Conservation (phyloP, 352 stramenopile genomes). For the Globisporangium apiculatum region DNA sequence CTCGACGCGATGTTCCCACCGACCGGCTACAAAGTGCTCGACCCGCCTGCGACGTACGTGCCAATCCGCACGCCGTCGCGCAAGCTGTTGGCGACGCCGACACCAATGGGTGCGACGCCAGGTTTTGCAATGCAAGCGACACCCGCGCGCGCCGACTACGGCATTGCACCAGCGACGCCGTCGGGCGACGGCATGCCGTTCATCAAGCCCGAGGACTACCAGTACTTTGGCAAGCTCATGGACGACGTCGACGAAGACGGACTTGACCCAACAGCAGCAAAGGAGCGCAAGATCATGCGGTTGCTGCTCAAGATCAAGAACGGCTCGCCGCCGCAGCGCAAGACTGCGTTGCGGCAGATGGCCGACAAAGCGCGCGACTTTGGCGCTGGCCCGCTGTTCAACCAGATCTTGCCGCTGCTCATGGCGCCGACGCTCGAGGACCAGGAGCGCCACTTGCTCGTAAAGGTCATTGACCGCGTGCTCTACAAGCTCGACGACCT, state of each 20-base stretch:
- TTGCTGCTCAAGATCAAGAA: constrained; percentile 99
- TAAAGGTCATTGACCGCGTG: constrained; percentile 99
- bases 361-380: constrained; percentile 97
- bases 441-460: constrained; percentile 98
- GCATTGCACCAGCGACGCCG: constrained; percentile 54
- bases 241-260: constrained; percentile 87
- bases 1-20: constrained; percentile 96
- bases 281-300: constrained; percentile 97
- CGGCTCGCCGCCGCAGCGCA: constrained; percentile 95
- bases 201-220: constrained; percentile 98
- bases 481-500: constrained; percentile 99
- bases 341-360: constrained; percentile 94
- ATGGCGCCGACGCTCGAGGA: constrained; percentile 99
- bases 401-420: constrained; percentile 98
- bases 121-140: constrained; percentile 86
- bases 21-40: constrained; percentile 94
- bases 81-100: constrained; percentile 94
- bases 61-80: constrained; percentile 93
- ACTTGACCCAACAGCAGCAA: constrained; percentile 89
- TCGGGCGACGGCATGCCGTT: constrained; percentile 90
- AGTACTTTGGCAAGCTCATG: constrained; percentile 97
- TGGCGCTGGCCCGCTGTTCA: constrained; percentile 96
- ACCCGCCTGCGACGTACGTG: constrained; percentile 93
- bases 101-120: constrained; percentile 90
- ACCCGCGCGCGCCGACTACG: constrained; percentile 75